phyloP scores from a whole-genome alignment of 768 basidiomycete species.

The Leccinellum luteum region DNA sequence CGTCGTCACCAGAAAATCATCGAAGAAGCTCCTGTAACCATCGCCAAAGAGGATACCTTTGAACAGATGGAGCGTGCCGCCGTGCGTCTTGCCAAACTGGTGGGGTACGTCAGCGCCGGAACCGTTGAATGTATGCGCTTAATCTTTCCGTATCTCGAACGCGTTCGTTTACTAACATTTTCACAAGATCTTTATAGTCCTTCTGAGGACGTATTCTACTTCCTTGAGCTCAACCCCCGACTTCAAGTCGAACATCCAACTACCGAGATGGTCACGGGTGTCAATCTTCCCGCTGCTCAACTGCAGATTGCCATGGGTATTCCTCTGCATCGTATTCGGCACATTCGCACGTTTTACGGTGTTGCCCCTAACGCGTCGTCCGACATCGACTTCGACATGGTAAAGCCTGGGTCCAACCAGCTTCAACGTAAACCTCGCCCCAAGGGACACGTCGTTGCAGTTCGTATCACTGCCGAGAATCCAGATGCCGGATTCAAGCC shows the following conservation, averaged over 20 bases:
- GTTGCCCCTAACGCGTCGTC: conserved; percentile 86
- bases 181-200: conserved; percentile 87
- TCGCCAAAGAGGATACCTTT: conserved; percentile 87
- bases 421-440: conserved; percentile 94
- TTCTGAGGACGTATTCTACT: conserved; percentile 91
- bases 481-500: conserved; percentile 99
- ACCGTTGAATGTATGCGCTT: conserved; percentile 83
- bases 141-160: neutral
- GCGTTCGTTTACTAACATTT: conserved; percentile 2
- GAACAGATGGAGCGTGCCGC: conserved; percentile 99
- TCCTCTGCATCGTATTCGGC: conserved; percentile 90
- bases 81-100: conserved; percentile 97
- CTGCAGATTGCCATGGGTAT: conserved; percentile 98
- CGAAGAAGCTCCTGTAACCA: conserved; percentile 98
- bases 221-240: conserved; percentile 98
- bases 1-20: conserved; percentile 99
- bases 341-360: conserved; percentile 95
- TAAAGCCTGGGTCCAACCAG: conserved; percentile 80
- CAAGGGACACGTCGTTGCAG: conserved; percentile 98
- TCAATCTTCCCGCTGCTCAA: conserved; percentile 96
- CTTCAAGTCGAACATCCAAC: conserved; percentile 99
- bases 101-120: conserved; percentile 98
- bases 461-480: conserved; percentile 99
- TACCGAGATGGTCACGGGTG: conserved; percentile 99
- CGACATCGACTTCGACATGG: conserved; percentile 96